Evolutionary conservation across 75 land plant species (phyloP).

Genomic region (Pseudotsuga menziesii): DNA sequence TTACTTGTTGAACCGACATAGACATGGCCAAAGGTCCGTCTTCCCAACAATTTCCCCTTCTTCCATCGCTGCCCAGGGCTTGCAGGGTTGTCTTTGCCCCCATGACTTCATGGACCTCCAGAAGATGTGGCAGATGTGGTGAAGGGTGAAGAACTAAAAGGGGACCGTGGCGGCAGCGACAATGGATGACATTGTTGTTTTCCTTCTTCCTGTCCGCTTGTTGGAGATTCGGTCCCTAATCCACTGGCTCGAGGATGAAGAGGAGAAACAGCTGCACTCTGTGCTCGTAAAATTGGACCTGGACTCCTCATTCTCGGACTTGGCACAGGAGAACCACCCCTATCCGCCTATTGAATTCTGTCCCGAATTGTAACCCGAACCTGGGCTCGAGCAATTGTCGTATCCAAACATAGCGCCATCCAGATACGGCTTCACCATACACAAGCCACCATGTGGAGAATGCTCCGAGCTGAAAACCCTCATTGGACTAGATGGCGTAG

Average conservation of each 20-base stretch:
- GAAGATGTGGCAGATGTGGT: slow-evolving; percentile 13
- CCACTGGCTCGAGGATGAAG: slow-evolving; percentile 41
- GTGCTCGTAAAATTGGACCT: slow-evolving; percentile 36
- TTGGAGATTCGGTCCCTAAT: slow-evolving; percentile 43
- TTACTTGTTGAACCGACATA: slow-evolving; percentile 25
- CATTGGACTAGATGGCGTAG: slow-evolving; percentile 72
- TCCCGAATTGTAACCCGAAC: slow-evolving; percentile 65
- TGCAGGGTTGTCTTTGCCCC: slow-evolving; percentile 12
- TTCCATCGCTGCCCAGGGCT: slow-evolving; percentile 43
- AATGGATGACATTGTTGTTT: slow-evolving; percentile 36
- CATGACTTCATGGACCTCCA: slow-evolving; percentile 13
- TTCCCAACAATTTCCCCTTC: slow-evolving; percentile 31
- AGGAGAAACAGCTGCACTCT: slow-evolving; percentile 50
- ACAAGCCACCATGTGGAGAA: slow-evolving; percentile 9
- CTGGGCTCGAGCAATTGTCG: slow-evolving; percentile 74
- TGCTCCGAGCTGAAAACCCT: slow-evolving; percentile 40
- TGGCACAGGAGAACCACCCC: slow-evolving; percentile 13
- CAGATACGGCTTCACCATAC: slow-evolving; percentile 19
- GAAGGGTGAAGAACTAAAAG: slow-evolving; percentile 19
- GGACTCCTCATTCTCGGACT: slow-evolving; percentile 47
- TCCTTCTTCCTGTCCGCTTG: slow-evolving; percentile 44
- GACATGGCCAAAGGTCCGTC: neutral
- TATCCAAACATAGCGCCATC: slow-evolving; percentile 46
- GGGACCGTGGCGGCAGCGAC: slow-evolving; percentile 57
- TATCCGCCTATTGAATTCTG: slow-evolving; percentile 54